Conservation (phyloP, 2,329 filamentous ascomycete species). For the Aspergillus ruber region DNA sequence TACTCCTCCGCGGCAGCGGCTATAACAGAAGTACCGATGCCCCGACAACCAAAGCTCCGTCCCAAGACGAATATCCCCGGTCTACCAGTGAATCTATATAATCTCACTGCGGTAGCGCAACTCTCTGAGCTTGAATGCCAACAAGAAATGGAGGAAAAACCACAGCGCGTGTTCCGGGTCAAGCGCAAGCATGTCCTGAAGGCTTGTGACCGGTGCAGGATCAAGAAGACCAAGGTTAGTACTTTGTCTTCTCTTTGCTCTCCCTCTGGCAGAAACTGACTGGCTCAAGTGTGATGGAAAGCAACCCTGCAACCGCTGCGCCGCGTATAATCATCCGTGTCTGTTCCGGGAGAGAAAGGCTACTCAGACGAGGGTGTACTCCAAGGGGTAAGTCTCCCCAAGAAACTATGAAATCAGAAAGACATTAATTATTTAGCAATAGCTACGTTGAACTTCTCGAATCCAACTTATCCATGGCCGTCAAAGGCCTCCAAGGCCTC, state of each 20-base stretch:
- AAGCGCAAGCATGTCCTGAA: constrained; percentile 42
- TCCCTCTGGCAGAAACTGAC: constrained; percentile 5
- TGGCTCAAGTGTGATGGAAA: constrained; percentile 38
- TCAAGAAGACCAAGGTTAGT: constrained; percentile 41
- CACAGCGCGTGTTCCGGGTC: constrained; percentile 35
- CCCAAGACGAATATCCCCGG: constrained; percentile 33
- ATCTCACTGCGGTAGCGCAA: constrained; percentile 25
- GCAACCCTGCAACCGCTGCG: constrained; percentile 40
- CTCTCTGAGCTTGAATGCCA: constrained; percentile 25
- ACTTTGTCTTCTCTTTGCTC: neutral
- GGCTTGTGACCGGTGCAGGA: constrained; percentile 40
- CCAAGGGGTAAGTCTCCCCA: constrained; percentile 30
- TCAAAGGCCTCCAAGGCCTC: constrained; percentile 37
- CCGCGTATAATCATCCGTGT: constrained; percentile 38
- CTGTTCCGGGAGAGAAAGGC: constrained; percentile 40
- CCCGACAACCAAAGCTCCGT: constrained; percentile 32
- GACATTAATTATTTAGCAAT: constrained; percentile 3
- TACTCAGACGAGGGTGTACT: constrained; percentile 40
- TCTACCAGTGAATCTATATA: constrained; percentile 29
- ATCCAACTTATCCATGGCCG: constrained; percentile 37
- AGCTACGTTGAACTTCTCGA: constrained; percentile 42
- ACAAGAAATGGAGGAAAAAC: constrained; percentile 26
- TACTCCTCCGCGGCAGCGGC: neutral
- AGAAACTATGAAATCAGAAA: neutral
- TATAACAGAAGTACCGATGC: constrained; percentile 27